A percentile compares a stretch with the other conserved stretches of the same genome.
phyloP scores from a whole-genome alignment of 2,329 filamentous ascomycete genomes.

The Apiospora hydei region DNA sequence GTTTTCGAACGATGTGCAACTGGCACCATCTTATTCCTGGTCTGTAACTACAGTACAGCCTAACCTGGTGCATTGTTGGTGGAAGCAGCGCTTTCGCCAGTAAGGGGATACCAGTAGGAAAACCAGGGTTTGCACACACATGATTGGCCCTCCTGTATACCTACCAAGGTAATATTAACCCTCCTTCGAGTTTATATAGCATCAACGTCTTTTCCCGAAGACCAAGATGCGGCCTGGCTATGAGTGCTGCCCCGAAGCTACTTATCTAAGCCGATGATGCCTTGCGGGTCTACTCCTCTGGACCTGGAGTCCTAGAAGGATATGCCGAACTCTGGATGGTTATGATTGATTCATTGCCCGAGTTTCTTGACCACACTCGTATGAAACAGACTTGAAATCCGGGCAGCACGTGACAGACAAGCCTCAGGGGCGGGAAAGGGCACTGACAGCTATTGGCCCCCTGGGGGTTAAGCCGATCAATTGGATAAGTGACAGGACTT shows the following conservation, averaged over 20 bases:
- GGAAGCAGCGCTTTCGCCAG: too few relatives aligned
- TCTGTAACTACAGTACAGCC: too few relatives aligned
- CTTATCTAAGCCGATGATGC: not conserved
- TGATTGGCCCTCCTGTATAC: too few relatives aligned
- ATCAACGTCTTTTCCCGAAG: too few relatives aligned
- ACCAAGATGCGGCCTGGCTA: too few relatives aligned
- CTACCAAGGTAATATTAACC: too few relatives aligned
- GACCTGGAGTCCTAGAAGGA: not conserved
- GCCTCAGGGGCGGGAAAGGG: not conserved
- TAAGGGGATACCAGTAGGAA: too few relatives aligned
- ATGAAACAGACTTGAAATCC: not conserved
- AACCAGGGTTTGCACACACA: too few relatives aligned
- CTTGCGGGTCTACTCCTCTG: not conserved
- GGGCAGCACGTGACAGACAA: not conserved
- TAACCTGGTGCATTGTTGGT: too few relatives aligned
- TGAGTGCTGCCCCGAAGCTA: not conserved
- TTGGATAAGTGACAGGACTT: not conserved
- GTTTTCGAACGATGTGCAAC: too few relatives aligned
- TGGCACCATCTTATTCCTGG: too few relatives aligned
- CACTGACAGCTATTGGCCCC: not conserved
- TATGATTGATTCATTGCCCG: not conserved
- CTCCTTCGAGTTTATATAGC: too few relatives aligned
- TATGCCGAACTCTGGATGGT: not conserved
- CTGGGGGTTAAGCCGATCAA: not conserved
- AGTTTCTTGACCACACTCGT: not conserved